These are phyloP conservation scores for Austroboletus niveus DNA, from an alignment of 1,284 basidiomycete genomes.

Conservation along the genomic window DNA sequence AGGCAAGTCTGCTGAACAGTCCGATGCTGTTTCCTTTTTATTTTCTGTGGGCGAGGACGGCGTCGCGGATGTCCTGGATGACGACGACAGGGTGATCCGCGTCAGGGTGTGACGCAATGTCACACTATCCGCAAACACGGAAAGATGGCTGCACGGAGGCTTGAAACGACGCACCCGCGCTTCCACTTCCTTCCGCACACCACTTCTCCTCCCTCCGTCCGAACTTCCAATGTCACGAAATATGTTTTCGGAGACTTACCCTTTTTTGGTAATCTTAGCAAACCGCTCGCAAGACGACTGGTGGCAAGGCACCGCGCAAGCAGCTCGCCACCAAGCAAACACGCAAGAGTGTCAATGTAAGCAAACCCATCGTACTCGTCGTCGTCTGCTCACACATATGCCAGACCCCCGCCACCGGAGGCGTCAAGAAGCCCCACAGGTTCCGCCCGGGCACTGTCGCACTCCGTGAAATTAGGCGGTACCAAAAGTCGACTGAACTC, in stretches of 20 bases:
- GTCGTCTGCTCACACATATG: conserved; percentile 28
- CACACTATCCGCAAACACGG: conserved; percentile 10
- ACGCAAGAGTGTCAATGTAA: conserved; percentile 36
- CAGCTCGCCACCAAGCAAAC: conserved; percentile 68
- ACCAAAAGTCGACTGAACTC: conserved; percentile 82
- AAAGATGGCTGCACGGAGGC: conserved; percentile 24
- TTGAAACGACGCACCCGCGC: conserved; percentile 23
- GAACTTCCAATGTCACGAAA: conserved; percentile 21
- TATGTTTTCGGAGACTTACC: conserved; percentile 34
- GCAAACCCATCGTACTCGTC: not conserved
- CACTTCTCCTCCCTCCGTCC: conserved; percentile 15
- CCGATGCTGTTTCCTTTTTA: not conserved
- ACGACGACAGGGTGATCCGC: conserved; percentile 3
- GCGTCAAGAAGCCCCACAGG: conserved; percentile 80
- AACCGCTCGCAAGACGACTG: conserved; percentile 66
- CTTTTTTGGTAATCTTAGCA: conserved; percentile 50
- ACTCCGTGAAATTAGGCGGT: conserved; percentile 81
- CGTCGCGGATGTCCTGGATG: conserved; percentile 9
- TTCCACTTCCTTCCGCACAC: conserved; percentile 9
- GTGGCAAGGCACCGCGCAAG: conserved; percentile 66
- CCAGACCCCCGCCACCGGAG: conserved; percentile 55
- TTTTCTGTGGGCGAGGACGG: not conserved
- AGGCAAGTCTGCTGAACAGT: conserved; percentile 17
- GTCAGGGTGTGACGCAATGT: conserved; percentile 10
- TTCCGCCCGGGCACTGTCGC: conserved; percentile 71